These are phyloP conservation scores for Aspergillus spinulosporus DNA, from an alignment of 2,329 filamentous ascomycete genomes.

Conservation along the genomic window DNA sequence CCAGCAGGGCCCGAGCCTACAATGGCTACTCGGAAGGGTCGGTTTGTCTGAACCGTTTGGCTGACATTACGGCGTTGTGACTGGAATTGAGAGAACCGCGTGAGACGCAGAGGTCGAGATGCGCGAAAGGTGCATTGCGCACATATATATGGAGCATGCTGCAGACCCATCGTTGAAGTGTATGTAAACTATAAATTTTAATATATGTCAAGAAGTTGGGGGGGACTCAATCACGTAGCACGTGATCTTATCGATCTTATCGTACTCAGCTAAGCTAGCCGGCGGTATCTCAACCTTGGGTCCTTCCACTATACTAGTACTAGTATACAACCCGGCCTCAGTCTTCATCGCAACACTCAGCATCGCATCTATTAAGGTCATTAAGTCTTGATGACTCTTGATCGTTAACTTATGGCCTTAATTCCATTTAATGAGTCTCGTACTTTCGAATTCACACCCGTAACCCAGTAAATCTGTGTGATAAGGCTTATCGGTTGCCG, in stretches of 20 bases:
- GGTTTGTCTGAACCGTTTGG: constrained; percentile 36
- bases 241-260: constrained; percentile 9
- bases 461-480: too few relatives aligned
- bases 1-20: constrained; percentile 93
- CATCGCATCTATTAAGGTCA: too few relatives aligned
- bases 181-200: not conserved
- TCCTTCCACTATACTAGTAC: too few relatives aligned
- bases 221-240: constrained; percentile 3
- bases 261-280: not conserved
- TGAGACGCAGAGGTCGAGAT: constrained; percentile 10
- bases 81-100: constrained; percentile 8
- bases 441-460: too few relatives aligned
- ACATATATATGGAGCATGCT: constrained; percentile 30
- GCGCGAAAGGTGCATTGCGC: constrained; percentile 31
- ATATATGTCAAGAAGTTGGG: not conserved
- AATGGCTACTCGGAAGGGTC: constrained; percentile 76
- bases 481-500: constrained; percentile 3
- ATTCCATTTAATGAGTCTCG: too few relatives aligned
- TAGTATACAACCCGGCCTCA: too few relatives aligned
- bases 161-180: constrained; percentile 27
- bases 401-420: too few relatives aligned
- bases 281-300: too few relatives aligned
- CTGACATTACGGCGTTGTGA: constrained; percentile 33
- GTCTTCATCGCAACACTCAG: too few relatives aligned
- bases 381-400: too few relatives aligned